Conservation (phyloP, 192 early-diverging fungal species). For the Coemansia javaensis region DNA sequence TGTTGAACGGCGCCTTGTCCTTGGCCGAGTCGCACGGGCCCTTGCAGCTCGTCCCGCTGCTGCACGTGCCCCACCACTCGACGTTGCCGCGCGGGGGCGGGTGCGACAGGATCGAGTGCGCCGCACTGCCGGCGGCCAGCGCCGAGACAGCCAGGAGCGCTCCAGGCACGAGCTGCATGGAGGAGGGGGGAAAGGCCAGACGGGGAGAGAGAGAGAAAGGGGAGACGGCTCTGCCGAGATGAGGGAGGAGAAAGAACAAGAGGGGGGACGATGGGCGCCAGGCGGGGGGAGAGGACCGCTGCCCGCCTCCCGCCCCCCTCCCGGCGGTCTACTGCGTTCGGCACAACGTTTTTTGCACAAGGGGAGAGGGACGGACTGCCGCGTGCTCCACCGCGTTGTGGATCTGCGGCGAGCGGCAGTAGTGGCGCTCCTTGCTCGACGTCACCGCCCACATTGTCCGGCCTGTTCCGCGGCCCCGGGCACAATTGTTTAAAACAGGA, state of each 20-base stretch:
- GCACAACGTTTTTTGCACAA: too few relatives aligned
- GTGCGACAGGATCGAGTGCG: conserved; percentile 30
- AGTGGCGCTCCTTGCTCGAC: too few relatives aligned
- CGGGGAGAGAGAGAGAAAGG: conserved; percentile 2
- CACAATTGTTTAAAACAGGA: too few relatives aligned
- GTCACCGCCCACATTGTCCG: too few relatives aligned
- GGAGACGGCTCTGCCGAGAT: not conserved
- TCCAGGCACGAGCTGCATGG: conserved; percentile 32
- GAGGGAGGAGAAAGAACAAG: not conserved
- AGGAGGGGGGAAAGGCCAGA: not conserved
- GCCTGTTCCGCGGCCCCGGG: too few relatives aligned
- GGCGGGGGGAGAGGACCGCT: too few relatives aligned
- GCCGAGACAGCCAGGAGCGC: conserved; percentile 26
- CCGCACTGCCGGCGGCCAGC: conserved; percentile 40
- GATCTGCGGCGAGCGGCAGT: too few relatives aligned
- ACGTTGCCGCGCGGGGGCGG: conserved; percentile 37
- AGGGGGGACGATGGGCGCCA: too few relatives aligned
- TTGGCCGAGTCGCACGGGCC: conserved; percentile 56
- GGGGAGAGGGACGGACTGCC: too few relatives aligned
- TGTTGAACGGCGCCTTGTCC: conserved; percentile 51
- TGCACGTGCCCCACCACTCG: conserved; percentile 48
- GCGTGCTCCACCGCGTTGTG: too few relatives aligned
- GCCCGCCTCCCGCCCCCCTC: too few relatives aligned
- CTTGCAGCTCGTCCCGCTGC: conserved; percentile 56
- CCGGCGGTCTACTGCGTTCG: too few relatives aligned